Evolutionary conservation across 768 basidiomycete genomes (phyloP), one percentile per base, ranked within the genome.

Genomic region (Leccinellum albellum): DNA sequence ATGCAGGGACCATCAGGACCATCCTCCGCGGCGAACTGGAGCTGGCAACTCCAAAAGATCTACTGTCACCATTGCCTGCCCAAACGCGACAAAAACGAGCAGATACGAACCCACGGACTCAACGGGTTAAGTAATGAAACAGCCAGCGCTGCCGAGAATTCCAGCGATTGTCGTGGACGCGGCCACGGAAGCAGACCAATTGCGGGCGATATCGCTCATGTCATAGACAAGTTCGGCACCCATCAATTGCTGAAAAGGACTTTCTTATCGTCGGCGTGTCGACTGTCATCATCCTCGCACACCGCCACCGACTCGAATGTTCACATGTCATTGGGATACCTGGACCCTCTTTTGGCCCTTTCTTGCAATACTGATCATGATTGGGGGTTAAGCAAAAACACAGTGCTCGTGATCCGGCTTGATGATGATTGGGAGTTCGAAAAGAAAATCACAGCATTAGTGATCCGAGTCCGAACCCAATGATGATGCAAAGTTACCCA

Each of bases 41-140:
- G 44, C 13, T 23, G 17, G 37, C 33, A 20, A 10, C 17, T 37
- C 15, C 23, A 35, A 33, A 8, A 32, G 20, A 21, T 28, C 10
- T 10, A 17, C 13, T 28, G 24, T 14, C 37, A 44, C 56, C 46
- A n/a, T n/a, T n/a, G 8, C 33, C 37, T 56, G 28, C 23, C n/a
- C 32, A 51, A 58, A 58, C 54, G 29, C 37, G 44, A 17, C 23
- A 32, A 50, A 42, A 26, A 28, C 20, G 40, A 20, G 24, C 31
- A 49, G 35, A 53, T 13, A 20, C 24, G 17, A 24, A 29, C 23
- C 23, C 26, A 55, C n/a, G 54, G 33, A 44, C n/a, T 20, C 26
- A 35, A 31, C 29, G 33, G 33, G 28, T 6, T 23, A 20, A 15
- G 40, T 42, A 42, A 42, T 56, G 50, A 66, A 63, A 63, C 57